Evolutionary conservation across 345 rosid species (phyloP).

Genomic region (Citrus maxima): DNA sequence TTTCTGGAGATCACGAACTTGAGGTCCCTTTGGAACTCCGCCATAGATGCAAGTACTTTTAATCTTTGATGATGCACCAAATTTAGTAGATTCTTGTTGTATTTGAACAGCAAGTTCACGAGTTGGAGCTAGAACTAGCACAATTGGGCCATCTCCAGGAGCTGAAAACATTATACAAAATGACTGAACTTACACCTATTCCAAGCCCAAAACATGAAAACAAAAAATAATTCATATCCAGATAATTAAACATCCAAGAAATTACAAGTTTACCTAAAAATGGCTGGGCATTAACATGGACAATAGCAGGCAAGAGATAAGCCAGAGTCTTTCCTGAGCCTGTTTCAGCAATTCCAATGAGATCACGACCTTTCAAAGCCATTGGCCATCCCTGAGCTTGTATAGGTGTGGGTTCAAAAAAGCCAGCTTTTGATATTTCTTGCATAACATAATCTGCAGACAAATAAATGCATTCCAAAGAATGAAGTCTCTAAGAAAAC

Average conservation of each 20-base stretch:
- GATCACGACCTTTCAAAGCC: conserved; percentile 98
- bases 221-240: not conserved
- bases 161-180: conserved; percentile 44
- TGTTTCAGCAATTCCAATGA: conserved; percentile 96
- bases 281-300: conserved; percentile 98
- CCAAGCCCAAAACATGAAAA: not conserved
- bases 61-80: conserved; percentile 92
- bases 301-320: conserved; percentile 89
- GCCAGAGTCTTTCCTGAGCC: conserved; percentile 99
- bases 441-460: conserved; percentile 86
- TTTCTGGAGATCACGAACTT: conserved; percentile 99
- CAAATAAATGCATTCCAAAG: conserved; percentile 9
- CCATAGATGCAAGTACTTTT: conserved; percentile 95
- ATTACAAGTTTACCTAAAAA: conserved; percentile 55
- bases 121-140: conserved; percentile 96
- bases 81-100: conserved; percentile 95
- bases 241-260: not conserved
- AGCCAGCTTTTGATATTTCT: conserved; percentile 92
- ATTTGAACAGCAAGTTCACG: conserved; percentile 99
- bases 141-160: conserved; percentile 97
- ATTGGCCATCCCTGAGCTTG: conserved; percentile 99
- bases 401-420: conserved; percentile 92
- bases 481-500: not conserved
- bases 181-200: not conserved
- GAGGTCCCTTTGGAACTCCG: conserved; percentile 99